These are phyloP conservation scores for Candida maris DNA, from an alignment of 805 yeast species.

Conservation along the genomic window DNA sequence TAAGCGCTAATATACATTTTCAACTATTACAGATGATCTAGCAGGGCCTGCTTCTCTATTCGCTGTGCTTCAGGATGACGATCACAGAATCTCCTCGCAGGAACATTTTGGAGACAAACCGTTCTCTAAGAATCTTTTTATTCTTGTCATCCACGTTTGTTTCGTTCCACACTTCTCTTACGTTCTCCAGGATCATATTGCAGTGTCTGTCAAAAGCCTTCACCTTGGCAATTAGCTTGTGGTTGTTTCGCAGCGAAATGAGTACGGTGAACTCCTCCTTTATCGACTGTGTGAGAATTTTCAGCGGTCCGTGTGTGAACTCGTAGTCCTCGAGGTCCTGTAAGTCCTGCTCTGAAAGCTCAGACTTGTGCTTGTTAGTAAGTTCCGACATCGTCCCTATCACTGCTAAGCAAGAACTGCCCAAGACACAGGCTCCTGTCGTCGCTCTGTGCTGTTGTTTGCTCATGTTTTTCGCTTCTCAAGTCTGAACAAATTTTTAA, in stretches of 20 bases:
- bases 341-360: constrained; percentile 74
- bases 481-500: too few species aligned
- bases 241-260: constrained; percentile 88
- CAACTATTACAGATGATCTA: too few species aligned
- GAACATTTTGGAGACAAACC: constrained; percentile 87
- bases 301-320: constrained; percentile 85
- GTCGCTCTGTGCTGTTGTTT: too few species aligned
- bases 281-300: constrained; percentile 80
- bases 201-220: constrained; percentile 96
- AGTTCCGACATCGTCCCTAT: constrained; percentile 45
- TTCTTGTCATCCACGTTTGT: constrained; percentile 50
- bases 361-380: constrained; percentile 70
- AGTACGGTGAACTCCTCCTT: constrained; percentile 71
- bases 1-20: too few species aligned
- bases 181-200: constrained; percentile 88
- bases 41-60: constrained; percentile 2
- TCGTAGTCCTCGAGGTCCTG: constrained; percentile 85
- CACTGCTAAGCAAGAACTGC: too few species aligned
- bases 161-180: constrained; percentile 67
- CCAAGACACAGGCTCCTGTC: too few species aligned
- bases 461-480: too few species aligned
- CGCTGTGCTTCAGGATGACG: constrained; percentile 49
- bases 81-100: constrained; percentile 95
- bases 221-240: constrained; percentile 83
- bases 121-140: constrained; percentile 42